These are phyloP conservation scores for Amphicarpaea edgeworthii DNA, from an alignment of 306 rosid species.

Conservation along the genomic window DNA sequence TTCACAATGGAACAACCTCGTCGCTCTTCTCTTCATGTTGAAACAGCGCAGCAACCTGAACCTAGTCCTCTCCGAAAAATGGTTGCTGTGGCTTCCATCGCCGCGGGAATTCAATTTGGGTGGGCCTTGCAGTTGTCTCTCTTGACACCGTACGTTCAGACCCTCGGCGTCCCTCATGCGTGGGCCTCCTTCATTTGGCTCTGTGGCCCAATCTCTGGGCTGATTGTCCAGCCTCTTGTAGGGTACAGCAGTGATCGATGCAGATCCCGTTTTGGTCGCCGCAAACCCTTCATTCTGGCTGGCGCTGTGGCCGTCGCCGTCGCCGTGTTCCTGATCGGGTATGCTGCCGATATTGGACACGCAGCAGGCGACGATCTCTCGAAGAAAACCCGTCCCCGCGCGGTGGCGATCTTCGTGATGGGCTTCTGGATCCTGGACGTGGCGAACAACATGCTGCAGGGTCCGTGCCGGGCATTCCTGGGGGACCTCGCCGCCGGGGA, in stretches of 20 bases:
- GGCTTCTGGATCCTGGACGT: constrained; percentile 83
- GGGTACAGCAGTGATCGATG: constrained; percentile 83
- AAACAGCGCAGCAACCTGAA: not conserved
- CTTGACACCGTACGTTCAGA: constrained; percentile 77
- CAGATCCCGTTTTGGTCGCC: constrained; percentile 77
- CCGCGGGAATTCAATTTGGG: constrained; percentile 81
- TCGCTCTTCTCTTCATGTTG: constrained; percentile 39
- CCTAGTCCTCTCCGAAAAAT: constrained; percentile 48
- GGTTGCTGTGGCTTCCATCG: constrained; percentile 67
- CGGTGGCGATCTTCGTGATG: constrained; percentile 46
- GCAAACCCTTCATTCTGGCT: constrained; percentile 66
- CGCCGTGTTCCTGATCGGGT: constrained; percentile 75
- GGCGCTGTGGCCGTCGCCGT: constrained; percentile 54
- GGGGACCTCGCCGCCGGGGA: constrained; percentile 67
- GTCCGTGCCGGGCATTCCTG: constrained; percentile 70
- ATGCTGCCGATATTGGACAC: constrained; percentile 77
- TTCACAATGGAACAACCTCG: not conserved
- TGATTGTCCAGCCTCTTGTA: constrained; percentile 75
- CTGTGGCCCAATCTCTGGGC: constrained; percentile 82
- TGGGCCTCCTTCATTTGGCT: constrained; percentile 89
- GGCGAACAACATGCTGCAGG: constrained; percentile 80
- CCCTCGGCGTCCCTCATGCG: constrained; percentile 67
- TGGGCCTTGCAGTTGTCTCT: constrained; percentile 88
- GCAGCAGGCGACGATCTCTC: constrained; percentile 48
- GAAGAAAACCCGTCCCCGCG: constrained; percentile 40